Percentiles rank a stretch among this genome's conserved stretches.
Evolutionary conservation across 176 grass and related monocot genomes (phyloP).

Genomic region (Triticum turgidum): DNA sequence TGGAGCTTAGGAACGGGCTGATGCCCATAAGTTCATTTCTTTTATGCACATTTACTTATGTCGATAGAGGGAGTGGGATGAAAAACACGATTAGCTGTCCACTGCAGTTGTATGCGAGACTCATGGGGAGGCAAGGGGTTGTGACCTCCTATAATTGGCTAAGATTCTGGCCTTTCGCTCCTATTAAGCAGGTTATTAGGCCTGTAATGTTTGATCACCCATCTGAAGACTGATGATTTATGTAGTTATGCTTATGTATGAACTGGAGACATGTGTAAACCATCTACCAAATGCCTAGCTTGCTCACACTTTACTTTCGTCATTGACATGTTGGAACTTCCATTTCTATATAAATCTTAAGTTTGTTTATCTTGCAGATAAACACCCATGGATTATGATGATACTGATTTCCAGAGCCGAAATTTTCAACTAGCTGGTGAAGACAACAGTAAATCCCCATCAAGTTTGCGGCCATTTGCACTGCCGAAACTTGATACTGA

Average conservation of each 20-base stretch:
- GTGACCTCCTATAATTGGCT: not conserved
- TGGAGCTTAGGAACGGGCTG: not conserved
- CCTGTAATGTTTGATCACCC: not conserved
- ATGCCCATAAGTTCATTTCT: not conserved
- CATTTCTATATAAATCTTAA: not conserved
- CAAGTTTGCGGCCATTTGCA: conserved; percentile 68
- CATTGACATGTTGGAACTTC: not conserved
- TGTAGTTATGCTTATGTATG: not conserved
- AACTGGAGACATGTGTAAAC: not conserved
- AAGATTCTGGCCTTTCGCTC: not conserved
- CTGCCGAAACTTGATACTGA: conserved; percentile 89
- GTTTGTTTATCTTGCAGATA: conserved; percentile 45
- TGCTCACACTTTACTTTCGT: not conserved
- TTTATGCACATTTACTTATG: no score
- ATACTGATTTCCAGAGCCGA: conserved; percentile 83
- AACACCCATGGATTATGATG: conserved; percentile 97
- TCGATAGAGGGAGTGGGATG: no score
- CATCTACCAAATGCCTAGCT: conserved; percentile 14
- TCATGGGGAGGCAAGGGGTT: not conserved
- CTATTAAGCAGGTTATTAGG: not conserved
- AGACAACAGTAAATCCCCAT: conserved; percentile 63
- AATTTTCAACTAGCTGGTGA: conserved; percentile 81
- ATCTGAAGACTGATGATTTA: not conserved
- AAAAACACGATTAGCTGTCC: not conserved
- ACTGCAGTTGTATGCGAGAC: not conserved